A percentile compares a stretch with the other conserved stretches of the same genome.
These are phyloP conservation scores for Sonneratia alba DNA, from an alignment of 345 rosid genomes.

Conservation along the genomic window DNA sequence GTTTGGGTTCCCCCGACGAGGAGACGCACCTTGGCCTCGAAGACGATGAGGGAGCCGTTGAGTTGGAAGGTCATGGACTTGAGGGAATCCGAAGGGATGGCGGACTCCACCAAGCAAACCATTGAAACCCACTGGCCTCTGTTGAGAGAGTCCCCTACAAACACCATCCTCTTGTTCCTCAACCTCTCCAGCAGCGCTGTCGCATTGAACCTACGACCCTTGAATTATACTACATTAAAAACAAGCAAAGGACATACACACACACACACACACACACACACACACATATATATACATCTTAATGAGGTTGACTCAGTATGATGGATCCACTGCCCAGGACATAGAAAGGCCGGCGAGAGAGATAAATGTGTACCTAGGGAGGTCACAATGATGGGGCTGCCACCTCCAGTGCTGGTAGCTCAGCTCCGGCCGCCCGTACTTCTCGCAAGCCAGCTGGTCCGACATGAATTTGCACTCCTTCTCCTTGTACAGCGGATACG, in stretches of 20 bases:
- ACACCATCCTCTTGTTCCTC: slow-evolving; percentile 84
- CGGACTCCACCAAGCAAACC: slow-evolving; percentile 69
- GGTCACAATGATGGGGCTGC: slow-evolving; percentile 77
- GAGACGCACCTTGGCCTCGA: slow-evolving; percentile 35
- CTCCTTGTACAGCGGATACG: slow-evolving; percentile 71
- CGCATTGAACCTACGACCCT: slow-evolving; percentile 55
- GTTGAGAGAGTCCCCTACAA: slow-evolving; percentile 86
- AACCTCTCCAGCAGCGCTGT: slow-evolving; percentile 62
- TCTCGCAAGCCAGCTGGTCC: slow-evolving; percentile 65
- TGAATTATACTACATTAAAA: slow-evolving; percentile 4
- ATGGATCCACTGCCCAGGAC: too few relatives aligned
- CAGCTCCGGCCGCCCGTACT: slow-evolving; percentile 73
- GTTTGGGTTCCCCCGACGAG: background rate
- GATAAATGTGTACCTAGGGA: slow-evolving; percentile 38
- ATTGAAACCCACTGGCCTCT: slow-evolving; percentile 94
- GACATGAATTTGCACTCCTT: slow-evolving; percentile 64
- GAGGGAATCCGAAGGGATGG: slow-evolving; percentile 30
- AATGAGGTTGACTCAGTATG: background rate
- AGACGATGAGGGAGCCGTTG: slow-evolving; percentile 50
- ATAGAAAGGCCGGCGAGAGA: background rate
- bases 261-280: background rate
- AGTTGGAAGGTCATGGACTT: slow-evolving; percentile 50
- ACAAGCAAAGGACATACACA: slow-evolving; percentile 5
- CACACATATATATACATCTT: background rate
- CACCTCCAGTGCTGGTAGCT: slow-evolving; percentile 68